These are phyloP conservation scores for Endocalyx cinctus DNA, from an alignment of 2,329 filamentous ascomycete genomes.

Conservation along the genomic window DNA sequence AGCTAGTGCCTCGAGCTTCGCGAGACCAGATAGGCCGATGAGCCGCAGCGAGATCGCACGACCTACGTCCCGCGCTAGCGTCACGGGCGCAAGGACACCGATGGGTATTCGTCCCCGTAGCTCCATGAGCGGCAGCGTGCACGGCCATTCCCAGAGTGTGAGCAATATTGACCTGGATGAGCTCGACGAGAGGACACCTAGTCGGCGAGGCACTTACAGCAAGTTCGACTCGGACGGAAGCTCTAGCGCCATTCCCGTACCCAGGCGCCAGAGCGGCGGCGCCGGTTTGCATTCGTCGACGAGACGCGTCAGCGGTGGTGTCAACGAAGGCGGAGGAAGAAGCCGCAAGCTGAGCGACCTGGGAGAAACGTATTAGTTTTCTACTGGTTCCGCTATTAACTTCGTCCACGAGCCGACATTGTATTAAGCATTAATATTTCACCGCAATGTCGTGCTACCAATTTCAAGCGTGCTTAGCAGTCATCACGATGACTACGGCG, in stretches of 20 bases:
- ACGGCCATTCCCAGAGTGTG: constrained; percentile 55
- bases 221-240: constrained; percentile 39
- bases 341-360: constrained; percentile 42
- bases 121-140: constrained; percentile 61
- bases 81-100: constrained; percentile 58
- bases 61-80: constrained; percentile 61
- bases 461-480: too few relatives aligned
- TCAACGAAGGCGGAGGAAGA: constrained; percentile 21
- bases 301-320: constrained; percentile 36
- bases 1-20: constrained; percentile 49
- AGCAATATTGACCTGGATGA: constrained; percentile 52
- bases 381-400: too few relatives aligned
- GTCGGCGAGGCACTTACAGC: constrained; percentile 50
- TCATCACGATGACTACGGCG: too few relatives aligned
- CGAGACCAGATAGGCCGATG: constrained; percentile 43
- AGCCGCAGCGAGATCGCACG: constrained; percentile 55
- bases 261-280: constrained; percentile 41
- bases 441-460: too few relatives aligned
- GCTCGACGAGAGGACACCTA: constrained; percentile 49
- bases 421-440: too few relatives aligned
- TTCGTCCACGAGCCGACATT: too few relatives aligned
- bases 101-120: constrained; percentile 64
- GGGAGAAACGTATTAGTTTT: constrained; percentile 48
- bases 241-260: constrained; percentile 38
- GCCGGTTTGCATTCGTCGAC: constrained; percentile 26